Evolutionary conservation across 2,329 filamentous ascomycete genomes (phyloP), one percentile per base, ranked within the genome.

Genomic region (Pestalotiopsis sp.): DNA sequence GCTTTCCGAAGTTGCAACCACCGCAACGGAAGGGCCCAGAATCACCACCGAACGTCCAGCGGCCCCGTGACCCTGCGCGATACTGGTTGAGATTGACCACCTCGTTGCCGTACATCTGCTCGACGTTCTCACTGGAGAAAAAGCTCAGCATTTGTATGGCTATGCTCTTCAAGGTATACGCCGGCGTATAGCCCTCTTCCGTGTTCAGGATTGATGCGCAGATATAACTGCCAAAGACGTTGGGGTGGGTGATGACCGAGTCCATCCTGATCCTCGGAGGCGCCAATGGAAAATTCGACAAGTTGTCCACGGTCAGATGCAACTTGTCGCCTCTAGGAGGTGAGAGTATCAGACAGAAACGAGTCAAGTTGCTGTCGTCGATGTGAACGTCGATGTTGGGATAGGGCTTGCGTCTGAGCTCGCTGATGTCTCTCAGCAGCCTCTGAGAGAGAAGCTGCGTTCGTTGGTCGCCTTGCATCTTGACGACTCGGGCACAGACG

Each of bases 101-200:
- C 2, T 45, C 14, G 3, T 60, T 65, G 7, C 75, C 76, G 59
- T 79, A 31, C 0, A 72, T 70, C 67, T 86, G 84, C 68, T 86
- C 83, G 3, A 87, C 65, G 2, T 67, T 77, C 1, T 84, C 81
- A 70, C 84, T 86, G 31, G 78, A 77, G 72, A 87, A 87, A 75
- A 87, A 86, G 71, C 84, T 86, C 2, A 87, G 75, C n/a, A 86
- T 69, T 74, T 86, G 84, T 27, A 87, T 86, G 17, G 83, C 80
- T 25, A 87, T 81, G 3, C 78, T 80, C 67, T 85, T 85, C 27
- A 87, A 76, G 0, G 84, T 86, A 68, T 87, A 86, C 0, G 84
- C 85, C 1, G 84, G 81, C 0, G 84, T 86, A 71, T 84, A 85
- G 1, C 78, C 83, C 20, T 82, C 79, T 2, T 39, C 66, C 0